Evolutionary conservation across 2,329 filamentous ascomycete genomes (phyloP).

Genomic region (Fusarium veterinarium): DNA sequence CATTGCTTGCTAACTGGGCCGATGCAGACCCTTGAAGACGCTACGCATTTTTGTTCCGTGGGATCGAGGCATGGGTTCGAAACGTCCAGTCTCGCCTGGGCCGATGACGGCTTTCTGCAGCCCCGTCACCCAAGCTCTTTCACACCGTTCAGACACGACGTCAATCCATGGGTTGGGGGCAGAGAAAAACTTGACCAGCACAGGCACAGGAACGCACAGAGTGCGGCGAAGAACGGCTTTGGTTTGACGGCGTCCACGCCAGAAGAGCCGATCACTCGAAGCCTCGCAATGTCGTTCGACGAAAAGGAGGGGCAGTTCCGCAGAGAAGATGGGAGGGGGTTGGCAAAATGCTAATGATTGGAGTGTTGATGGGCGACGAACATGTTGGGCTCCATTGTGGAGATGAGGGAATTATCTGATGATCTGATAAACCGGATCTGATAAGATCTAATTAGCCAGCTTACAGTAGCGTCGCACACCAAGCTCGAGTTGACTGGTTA

Average conservation of each 20-base stretch:
- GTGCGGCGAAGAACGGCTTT: conserved; percentile 18
- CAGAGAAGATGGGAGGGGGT: conserved; percentile 3
- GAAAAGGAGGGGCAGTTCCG: conserved; percentile 26
- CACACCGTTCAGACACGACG: conserved; percentile 20
- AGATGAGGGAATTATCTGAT: conserved; percentile 63
- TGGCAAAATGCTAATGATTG: conserved; percentile 24
- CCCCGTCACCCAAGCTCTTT: conserved; percentile 5
- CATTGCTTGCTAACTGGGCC: conserved; percentile 9
- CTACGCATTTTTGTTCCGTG: conserved; percentile 25
- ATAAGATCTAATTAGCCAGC: conserved; percentile 52
- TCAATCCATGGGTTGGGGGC: conserved; percentile 13
- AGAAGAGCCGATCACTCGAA: conserved; percentile 34
- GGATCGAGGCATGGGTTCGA: conserved; percentile 23
- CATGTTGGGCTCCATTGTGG: conserved; percentile 41
- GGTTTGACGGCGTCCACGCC: conserved; percentile 21
- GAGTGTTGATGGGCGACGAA: conserved; percentile 20
- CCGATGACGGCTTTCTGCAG: conserved; percentile 39
- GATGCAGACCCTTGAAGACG: conserved; percentile 27
- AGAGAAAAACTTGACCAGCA: conserved; percentile 22
- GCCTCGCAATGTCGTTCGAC: conserved; percentile 27
- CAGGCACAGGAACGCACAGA: neutral
- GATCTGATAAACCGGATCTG: conserved; percentile 65
- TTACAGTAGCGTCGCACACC: conserved; percentile 36
- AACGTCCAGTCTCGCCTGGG: conserved; percentile 5
- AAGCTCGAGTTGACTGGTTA: conserved; percentile 39